Evolutionary conservation across 805 yeast genomes (phyloP), one percentile per base, ranked within the genome.

Genomic region (Candida yuanshanica): DNA sequence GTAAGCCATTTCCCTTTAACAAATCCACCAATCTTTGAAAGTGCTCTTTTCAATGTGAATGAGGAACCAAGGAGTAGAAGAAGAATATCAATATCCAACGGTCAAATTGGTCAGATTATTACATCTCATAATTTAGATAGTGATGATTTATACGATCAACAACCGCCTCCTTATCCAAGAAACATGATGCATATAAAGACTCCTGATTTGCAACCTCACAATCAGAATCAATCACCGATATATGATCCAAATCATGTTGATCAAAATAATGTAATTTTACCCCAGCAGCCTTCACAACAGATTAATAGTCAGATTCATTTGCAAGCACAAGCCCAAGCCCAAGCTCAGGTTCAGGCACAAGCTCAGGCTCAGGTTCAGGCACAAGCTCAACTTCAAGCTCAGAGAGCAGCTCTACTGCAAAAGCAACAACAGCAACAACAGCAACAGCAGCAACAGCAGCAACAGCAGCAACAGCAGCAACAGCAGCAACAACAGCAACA

Each of bases 31-130:
- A 68, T 68, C 25, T 68, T 68, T 42, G 71, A 68, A 41, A 63
- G 65, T 44, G 60, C 82, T 58, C 46, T 68, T 26, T 45, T 37
- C 20, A 39, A 26, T 13, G 43, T 33, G 7, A 39, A 54, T 55
- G 59, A 58, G 25, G 64, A 62, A 56, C 57, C 23, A 41, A 51
- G 53, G 40, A 66, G 54, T 7, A 56, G 66, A 17, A 54, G 72
- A 35, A 66, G 82, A 55, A 79, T 84, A 3, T 83, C 93, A 34
- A 84, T 84, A 39, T 82, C 91, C 10, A 84, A 84, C 62, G 95
- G 95, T 53, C 95, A 84, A 55, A 84, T 84, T 49, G 85, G 89
- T 36, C 95, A 84, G 55, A 74, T 84, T 26, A 72, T 77, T 5
- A 71, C 67, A 37, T 66, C 62, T 36, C 48, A 51, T 49, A 24